Evolutionary conservation across 2,329 filamentous ascomycete genomes (phyloP), one percentile per base, ranked within the genome.

Genomic region (Talaromyces sp.): DNA sequence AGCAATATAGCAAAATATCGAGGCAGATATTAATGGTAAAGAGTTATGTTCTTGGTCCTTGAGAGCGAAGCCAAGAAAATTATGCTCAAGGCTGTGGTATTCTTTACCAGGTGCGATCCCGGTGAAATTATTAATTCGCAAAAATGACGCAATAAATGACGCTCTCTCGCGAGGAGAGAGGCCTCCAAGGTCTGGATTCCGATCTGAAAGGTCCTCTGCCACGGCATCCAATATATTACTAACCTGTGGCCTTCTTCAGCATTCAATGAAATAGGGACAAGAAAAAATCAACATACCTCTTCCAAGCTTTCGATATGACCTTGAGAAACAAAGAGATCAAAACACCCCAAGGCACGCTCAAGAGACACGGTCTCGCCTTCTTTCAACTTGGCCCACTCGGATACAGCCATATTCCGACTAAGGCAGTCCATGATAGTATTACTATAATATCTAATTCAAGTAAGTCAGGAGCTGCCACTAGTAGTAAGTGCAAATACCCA

Each of bases 311-410:
- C 86, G 31, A 82, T 80, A 19, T 85, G 83, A 58, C 88, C 88
- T 65, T 88, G 85, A 29, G 93, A 79, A 52, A 96, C 85, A 74
- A 97, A 97, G 75, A 97, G 83, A 73, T 97, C 94, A 72, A 95
- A 96, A 14, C 88, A 89, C 21, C 87, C 89, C 17, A 97, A 77
- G 1, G 88, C 88, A 60, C 84, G 83, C 71, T 96, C 92, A 21
- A 96, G 79, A 8, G 84, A 72, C 24, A 86, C 78, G 26, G 52
- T 27, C 57, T 83, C 79, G 6, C 81, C 77, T 27, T 75, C 71
- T 48, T 73, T 75, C 57, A 90, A 65, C 58, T 81, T 81, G 63
- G 78, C 78, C 93, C 92, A 97, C 70, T 90, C 84, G 48, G 87
- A 82, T 59, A 97, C 81, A 8, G 92, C 93, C 59, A 89, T 83